Evolutionary conservation across 371 early-diverging fungal genomes (phyloP), one percentile per base, ranked within the genome.

Genomic region (Mortierella sp.): DNA sequence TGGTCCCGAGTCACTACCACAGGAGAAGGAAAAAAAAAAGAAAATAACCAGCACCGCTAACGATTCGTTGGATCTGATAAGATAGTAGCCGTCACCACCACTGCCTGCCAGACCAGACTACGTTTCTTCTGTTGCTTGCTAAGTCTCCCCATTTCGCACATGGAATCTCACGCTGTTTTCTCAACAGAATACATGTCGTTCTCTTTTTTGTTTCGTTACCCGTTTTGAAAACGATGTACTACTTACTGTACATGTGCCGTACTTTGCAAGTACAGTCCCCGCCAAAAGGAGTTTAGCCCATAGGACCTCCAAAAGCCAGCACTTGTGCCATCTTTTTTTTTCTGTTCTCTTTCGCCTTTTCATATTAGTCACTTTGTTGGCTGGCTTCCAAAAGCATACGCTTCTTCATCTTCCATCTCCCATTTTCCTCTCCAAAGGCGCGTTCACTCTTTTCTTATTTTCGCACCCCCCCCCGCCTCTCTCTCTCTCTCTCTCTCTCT

Each of bases 1-100:
- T 61, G 61, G 61, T 61, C 61, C 61, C 61, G 61, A 61, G 61
- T 61, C 61, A 61, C 37, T 22, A 9, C 61, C 61, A 10, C n/a
- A n/a, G n/a, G n/a, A n/a, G n/a, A n/a, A n/a, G n/a, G 61, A 61
- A 61, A 61, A 58, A 58, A 61, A 61, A 47, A 5, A 50, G 50
- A 39, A 22, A 19, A 9, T n/a, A n/a, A 37, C 39, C 39, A 37
- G 61, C 37, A 34, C 61, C 22, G 19, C 61, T 19, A 61, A 31
- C 61, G 19, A 19, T 50, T 50, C n/a, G 50, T 61, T 61, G 61
- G 61, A 61, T 61, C 61, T 61, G 61, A 61, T 61, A 61, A 61
- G 61, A 61, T 61, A 37, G 61, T 10, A 37, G 22, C n/a, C 48
- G n/a, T n/a, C 48, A 48, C 48, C 48, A 48, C n/a, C 50, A 24